These are phyloP conservation scores for Pichia membranifaciens DNA, from an alignment of 805 yeast species.

Conservation along the genomic window DNA sequence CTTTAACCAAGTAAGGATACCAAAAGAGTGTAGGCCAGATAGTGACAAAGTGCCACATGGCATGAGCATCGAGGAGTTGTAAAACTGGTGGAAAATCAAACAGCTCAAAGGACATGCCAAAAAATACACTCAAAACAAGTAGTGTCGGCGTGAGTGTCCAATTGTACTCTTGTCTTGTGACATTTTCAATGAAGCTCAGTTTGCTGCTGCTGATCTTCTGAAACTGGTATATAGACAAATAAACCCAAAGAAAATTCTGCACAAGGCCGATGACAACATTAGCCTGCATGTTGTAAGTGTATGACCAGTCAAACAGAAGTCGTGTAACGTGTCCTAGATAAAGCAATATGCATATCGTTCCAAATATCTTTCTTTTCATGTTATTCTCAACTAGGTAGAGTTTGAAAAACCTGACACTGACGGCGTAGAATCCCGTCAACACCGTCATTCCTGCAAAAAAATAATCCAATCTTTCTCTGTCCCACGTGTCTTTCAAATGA, in stretches of 20 bases:
- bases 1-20: slow-evolving; percentile 54
- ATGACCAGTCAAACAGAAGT: slow-evolving; percentile 71
- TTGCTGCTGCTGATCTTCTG: slow-evolving; percentile 17
- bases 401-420: slow-evolving; percentile 53
- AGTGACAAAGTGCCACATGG: slow-evolving; percentile 90
- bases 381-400: slow-evolving; percentile 39
- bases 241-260: slow-evolving; percentile 58
- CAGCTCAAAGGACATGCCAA: slow-evolving; percentile 85
- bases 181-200: slow-evolving; percentile 17
- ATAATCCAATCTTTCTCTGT: slow-evolving; percentile 85
- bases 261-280: slow-evolving; percentile 72
- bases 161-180: slow-evolving; percentile 25
- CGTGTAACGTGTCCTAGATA: slow-evolving; percentile 63
- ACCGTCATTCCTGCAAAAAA: slow-evolving; percentile 91
- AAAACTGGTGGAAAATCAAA: slow-evolving; percentile 78
- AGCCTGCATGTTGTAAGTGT: slow-evolving; percentile 90
- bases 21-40: slow-evolving; percentile 72
- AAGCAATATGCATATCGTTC: slow-evolving; percentile 39
- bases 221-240: slow-evolving; percentile 31
- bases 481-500: slow-evolving; percentile 74
- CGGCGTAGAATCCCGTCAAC: slow-evolving; percentile 67
- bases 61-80: slow-evolving; percentile 81
- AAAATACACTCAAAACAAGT: slow-evolving; percentile 46
- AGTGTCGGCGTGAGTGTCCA: slow-evolving; percentile 49
- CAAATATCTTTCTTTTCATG: slow-evolving; percentile 31